phyloP scores from a whole-genome alignment of 176 grass and related monocot genomes.

The Saccharum officinarum region DNA sequence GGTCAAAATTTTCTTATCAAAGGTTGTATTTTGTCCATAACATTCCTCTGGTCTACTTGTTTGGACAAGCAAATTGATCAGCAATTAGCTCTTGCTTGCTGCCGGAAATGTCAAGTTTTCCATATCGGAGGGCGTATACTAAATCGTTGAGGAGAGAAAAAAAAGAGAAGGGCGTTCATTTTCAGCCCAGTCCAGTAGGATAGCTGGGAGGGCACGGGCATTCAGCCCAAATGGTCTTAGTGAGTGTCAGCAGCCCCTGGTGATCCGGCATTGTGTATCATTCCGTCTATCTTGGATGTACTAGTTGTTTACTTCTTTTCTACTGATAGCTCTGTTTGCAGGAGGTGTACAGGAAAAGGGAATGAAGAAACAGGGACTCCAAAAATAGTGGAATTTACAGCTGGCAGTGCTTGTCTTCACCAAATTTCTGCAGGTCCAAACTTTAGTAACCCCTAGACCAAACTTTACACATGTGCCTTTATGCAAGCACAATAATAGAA shows the following conservation, averaged over 20 bases:
- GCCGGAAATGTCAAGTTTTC: too few relatives aligned
- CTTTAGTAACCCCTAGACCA: conserved; percentile 6
- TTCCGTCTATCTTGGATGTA: too few relatives aligned
- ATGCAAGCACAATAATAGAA: conserved; percentile 1
- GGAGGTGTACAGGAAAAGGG: not conserved
- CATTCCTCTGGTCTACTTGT: too few relatives aligned
- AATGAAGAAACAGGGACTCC: not conserved
- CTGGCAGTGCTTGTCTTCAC: not conserved
- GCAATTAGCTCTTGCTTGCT: too few relatives aligned
- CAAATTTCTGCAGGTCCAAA: conserved; percentile 27
- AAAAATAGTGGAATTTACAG: not conserved
- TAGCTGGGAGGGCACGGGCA: not conserved
- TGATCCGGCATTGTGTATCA: too few relatives aligned
- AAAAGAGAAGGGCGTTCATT: not conserved
- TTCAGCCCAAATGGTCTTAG: conserved; percentile 1
- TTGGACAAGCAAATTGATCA: too few relatives aligned
- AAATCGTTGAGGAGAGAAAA: not conserved
- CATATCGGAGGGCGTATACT: not conserved
- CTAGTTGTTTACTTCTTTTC: too few relatives aligned
- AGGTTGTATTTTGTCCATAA: not conserved
- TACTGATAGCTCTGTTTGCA: conserved; percentile 18
- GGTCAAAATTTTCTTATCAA: not conserved
- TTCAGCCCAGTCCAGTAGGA: conserved; percentile 11
- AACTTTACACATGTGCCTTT: conserved; percentile 19
- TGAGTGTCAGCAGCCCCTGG: not conserved